A percentile compares a stretch with the other conserved stretches of the same genome.
Evolutionary conservation across 371 early-diverging fungal species (phyloP).

Genomic region (Syncephalis fuscata): DNA sequence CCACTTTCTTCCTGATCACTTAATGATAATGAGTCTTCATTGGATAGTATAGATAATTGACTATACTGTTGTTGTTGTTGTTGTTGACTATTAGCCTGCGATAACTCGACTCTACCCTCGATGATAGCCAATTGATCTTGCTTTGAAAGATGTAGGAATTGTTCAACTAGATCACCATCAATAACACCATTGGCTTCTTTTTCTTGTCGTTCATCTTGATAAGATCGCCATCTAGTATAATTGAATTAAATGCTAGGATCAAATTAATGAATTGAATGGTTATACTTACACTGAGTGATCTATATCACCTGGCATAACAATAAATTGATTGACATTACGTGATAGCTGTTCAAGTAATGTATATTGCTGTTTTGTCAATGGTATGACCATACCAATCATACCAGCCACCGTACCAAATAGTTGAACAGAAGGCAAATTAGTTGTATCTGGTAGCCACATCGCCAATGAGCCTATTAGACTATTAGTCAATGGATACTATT

Average conservation of each 20-base stretch:
- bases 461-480: too few species aligned
- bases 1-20: too few species aligned
- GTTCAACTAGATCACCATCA: conserved; percentile 82
- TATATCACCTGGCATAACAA: conserved; percentile 35
- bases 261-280: background rate
- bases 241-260: conserved; percentile 1
- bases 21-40: too few species aligned
- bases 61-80: too few species aligned
- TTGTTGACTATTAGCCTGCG: too few species aligned
- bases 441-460: conserved; percentile 20
- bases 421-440: conserved; percentile 26
- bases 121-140: conserved; percentile 46
- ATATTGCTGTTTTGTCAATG: conserved; percentile 32
- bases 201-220: conserved; percentile 28
- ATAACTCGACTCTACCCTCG: conserved; percentile 8
- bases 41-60: too few species aligned
- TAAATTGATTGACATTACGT: conserved; percentile 29
- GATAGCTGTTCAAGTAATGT: conserved; percentile 42
- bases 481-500: too few species aligned
- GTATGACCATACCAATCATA: conserved; percentile 55
- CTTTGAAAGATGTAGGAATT: conserved; percentile 41
- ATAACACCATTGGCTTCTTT: conserved; percentile 34
- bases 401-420: conserved; percentile 68
- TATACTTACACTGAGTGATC: conserved; percentile 38
- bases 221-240: conserved; percentile 36